Conservation (phyloP, 2,329 filamentous ascomycete species). For the Xylaria polymorpha region DNA sequence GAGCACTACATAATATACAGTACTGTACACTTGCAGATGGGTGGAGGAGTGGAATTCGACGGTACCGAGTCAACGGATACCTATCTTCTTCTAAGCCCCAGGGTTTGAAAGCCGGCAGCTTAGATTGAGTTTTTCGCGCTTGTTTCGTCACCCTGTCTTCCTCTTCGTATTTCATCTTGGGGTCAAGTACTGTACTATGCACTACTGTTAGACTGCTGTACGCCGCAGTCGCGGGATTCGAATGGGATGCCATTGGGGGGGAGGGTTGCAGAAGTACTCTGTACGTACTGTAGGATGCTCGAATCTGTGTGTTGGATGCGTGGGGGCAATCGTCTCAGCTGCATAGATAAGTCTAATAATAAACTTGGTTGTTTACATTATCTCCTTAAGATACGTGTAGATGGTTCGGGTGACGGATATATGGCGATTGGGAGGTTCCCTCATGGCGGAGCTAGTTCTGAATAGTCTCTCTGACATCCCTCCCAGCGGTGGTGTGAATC, state of each 20-base stretch:
- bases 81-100: conserved; percentile 13
- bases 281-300: conserved; percentile 24
- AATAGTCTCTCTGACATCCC: conserved; percentile 13
- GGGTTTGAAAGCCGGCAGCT: conserved; percentile 19
- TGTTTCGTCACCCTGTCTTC: background rate
- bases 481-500: conserved; percentile 12
- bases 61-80: conserved; percentile 27
- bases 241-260: conserved; percentile 9
- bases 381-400: background rate
- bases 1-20: no score
- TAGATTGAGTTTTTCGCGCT: conserved; percentile 4
- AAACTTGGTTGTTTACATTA: conserved; percentile 11
- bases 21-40: background rate
- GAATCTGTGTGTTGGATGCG: conserved; percentile 12
- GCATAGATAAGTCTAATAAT: conserved; percentile 25
- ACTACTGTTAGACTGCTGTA: background rate
- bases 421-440: conserved; percentile 18
- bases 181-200: background rate
- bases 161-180: conserved; percentile 24
- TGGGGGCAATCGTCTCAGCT: conserved; percentile 29
- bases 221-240: background rate
- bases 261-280: background rate
- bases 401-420: conserved; percentile 10
- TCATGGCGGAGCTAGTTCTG: conserved; percentile 23
- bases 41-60: conserved; percentile 7